Conservation (phyloP, 257 asterid genomes). For the Nyctanthes arbortristis region DNA sequence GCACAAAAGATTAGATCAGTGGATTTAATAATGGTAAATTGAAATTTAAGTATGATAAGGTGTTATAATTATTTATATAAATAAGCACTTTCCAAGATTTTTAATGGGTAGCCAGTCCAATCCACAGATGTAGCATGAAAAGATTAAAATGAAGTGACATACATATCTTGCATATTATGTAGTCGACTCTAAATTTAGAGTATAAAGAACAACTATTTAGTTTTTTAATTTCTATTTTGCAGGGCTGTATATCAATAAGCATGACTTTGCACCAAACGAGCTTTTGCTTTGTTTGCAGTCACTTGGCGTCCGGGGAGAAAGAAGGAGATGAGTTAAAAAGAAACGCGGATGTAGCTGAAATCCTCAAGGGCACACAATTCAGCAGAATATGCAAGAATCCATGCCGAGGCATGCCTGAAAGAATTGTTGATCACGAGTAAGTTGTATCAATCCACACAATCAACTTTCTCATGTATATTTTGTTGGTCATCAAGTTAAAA, state of each 20-base stretch:
- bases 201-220: not conserved
- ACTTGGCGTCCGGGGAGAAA: slow-evolving; percentile 93
- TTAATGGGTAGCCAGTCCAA: too few relatives aligned
- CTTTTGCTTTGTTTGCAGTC: slow-evolving; percentile 91
- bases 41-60: not conserved
- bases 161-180: too few relatives aligned
- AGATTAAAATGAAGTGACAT: too few relatives aligned
- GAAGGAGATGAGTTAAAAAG: slow-evolving; percentile 85
- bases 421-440: slow-evolving; percentile 76
- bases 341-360: slow-evolving; percentile 80
- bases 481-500: too few relatives aligned
- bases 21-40: not conserved
- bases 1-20: too few relatives aligned
- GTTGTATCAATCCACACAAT: slow-evolving; percentile 6
- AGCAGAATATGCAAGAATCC: slow-evolving; percentile 60
- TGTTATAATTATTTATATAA: too few relatives aligned
- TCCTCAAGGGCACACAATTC: slow-evolving; percentile 63
- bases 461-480: too few relatives aligned
- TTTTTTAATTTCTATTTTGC: slow-evolving; percentile 5
- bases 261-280: slow-evolving; percentile 83
- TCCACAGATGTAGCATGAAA: too few relatives aligned
- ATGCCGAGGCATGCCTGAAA: slow-evolving; percentile 45
- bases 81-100: too few relatives aligned
- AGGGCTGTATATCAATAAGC: slow-evolving; percentile 96
- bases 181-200: not conserved